Conservation (phyloP, 768 basidiomycete genomes). For the Suillus ampliporus region DNA sequence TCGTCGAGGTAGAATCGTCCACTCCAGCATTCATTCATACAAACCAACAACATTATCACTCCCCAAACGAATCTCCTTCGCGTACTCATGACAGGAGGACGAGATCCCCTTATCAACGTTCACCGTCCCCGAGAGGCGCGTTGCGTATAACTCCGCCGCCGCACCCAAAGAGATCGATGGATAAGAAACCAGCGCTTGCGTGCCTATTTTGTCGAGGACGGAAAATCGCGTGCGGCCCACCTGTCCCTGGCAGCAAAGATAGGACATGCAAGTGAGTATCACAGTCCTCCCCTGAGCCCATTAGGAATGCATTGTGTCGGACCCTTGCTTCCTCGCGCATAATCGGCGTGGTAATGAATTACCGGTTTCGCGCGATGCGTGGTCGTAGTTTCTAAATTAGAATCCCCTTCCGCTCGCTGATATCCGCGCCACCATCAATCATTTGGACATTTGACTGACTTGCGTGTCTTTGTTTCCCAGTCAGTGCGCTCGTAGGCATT, state of each 20-base stretch:
- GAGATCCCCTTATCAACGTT: conserved; percentile 24
- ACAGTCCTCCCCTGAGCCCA: background rate
- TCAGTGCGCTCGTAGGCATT: conserved; percentile 73
- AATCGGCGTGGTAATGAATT: conserved; percentile 17
- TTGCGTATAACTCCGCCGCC: conserved; percentile 28
- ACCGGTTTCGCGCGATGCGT: conserved; percentile 18
- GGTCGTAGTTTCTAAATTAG: conserved; percentile 15
- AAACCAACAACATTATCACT: conserved; percentile 16
- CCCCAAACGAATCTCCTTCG: conserved; percentile 17
- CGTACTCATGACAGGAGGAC: conserved; percentile 21
- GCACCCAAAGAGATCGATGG: conserved; percentile 31
- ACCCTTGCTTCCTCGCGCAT: conserved; percentile 9
- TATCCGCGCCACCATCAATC: conserved; percentile 27
- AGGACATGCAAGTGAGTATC: conserved; percentile 69
- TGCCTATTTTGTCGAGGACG: conserved; percentile 70
- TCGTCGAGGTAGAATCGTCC: conserved; percentile 19
- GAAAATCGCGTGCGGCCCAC: conserved; percentile 73
- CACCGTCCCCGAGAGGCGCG: conserved; percentile 30
- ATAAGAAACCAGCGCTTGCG: conserved; percentile 66
- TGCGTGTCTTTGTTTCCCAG: conserved; percentile 43
- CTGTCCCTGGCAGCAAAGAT: conserved; percentile 55
- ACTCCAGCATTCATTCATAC: conserved; percentile 19
- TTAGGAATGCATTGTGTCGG: conserved; percentile 5
- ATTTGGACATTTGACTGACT: conserved; percentile 25
- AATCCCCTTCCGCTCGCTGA: conserved; percentile 24